Base-by-base conservation (phyloP, 2,329 filamentous ascomycete genomes). In the Neonectria hederae region DNA sequence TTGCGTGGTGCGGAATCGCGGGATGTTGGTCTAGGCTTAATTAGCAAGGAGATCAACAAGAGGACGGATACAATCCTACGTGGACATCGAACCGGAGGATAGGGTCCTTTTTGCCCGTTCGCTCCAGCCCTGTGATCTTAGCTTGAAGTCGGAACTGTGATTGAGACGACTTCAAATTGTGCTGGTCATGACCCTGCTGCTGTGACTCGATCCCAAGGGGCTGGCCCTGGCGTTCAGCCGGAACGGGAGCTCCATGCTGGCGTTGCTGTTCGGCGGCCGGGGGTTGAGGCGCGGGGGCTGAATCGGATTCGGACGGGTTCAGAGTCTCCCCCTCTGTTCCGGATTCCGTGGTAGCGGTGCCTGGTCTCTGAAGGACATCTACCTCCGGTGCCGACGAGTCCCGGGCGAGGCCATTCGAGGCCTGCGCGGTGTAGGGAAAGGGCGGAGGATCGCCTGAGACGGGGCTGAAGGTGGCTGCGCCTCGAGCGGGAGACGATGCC, bases 51-150 rank as follows among this genome's bases (percentile, higher is more conserved):
- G 28, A 52, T 19, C 48, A 38, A 14, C 11, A 22, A 38, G 8
- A 8, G 56, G 51, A 14, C 55, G n/a, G 19, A 54, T 32, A 26
- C 40, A 30, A 56, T 71, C 73, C 40, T 89, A 98, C 96, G 81
- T 99, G 93, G 68, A 98, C 93, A 81, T 99, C 96, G 77, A 99
- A 99, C 72, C 93, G 89, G 65, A 99, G 81, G 69, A 98, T 94
- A 1, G 94, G 94, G 74, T 99, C 96, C 80, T 98, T 99, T 79
- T 97, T 94, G 65, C 94, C 94, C 4, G 92, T 96, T 64, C 96
- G 87, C 81, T 99, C 96, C 52, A 99, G 83, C 2, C 92, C 94
- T 1, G 94, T 97, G 68, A 99, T 94, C 83, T 98, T 99, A 49
- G 92, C 94, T 77, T 97, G 94, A 40, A 99, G 86, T 79, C 93